These are phyloP conservation scores for Citrus unshiu DNA, from an alignment of 345 rosid species.

Conservation along the genomic window DNA sequence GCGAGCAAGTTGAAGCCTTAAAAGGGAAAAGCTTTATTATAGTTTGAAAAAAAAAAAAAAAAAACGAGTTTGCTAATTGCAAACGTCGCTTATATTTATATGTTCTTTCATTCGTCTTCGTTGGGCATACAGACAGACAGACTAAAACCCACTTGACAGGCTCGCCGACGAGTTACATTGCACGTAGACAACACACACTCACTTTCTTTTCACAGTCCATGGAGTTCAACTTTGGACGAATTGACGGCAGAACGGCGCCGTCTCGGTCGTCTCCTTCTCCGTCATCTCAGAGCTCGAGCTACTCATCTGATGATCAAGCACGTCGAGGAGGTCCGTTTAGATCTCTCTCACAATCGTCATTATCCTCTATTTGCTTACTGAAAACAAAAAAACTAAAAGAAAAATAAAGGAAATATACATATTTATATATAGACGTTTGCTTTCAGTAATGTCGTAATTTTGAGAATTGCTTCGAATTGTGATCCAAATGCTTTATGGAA, in stretches of 20 bases:
- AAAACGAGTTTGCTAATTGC: neutral
- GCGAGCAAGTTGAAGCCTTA: no score
- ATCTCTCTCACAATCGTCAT: neutral
- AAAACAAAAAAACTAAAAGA: neutral
- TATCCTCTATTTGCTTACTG: neutral
- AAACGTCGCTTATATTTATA: neutral
- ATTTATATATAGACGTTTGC: no score
- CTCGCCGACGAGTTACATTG: no score
- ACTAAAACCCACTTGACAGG: neutral
- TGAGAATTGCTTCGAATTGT: neutral
- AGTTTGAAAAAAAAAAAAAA: no score
- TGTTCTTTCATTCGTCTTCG: no score
- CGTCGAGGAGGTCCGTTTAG: slow-evolving; percentile 15
- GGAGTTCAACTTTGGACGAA: slow-evolving; percentile 45
- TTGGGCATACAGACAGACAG: no score
- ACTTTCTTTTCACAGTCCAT: slow-evolving; percentile 4
- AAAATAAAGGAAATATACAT: no score
- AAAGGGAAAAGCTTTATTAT: no score
- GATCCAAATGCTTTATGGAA: neutral
- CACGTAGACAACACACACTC: neutral
- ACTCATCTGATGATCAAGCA: slow-evolving; percentile 18
- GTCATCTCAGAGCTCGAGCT: slow-evolving; percentile 10
- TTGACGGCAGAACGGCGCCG: slow-evolving; percentile 20
- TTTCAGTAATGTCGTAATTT: neutral
- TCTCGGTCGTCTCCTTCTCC: slow-evolving; percentile 4